Base-by-base conservation (phyloP, 1,284 basidiomycete genomes). In the Ceratobasidium sp. region DNA sequence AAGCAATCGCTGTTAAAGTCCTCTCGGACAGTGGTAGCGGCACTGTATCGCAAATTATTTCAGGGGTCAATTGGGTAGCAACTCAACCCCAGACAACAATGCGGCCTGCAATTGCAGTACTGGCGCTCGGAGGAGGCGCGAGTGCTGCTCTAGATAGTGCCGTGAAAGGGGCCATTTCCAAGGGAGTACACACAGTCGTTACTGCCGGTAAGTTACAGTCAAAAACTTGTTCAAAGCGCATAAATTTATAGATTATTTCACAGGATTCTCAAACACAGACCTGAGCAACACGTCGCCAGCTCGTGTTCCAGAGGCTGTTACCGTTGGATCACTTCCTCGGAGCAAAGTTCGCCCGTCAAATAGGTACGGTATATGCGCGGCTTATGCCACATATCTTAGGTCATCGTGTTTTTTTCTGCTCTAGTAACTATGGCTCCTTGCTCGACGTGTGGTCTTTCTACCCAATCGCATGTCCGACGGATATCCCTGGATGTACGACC, bases 1-100 rank as follows among this genome's bases (percentile, higher is more conserved):
- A 92, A 74, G 86, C 98, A 75, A 89, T 95, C 76, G 97, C 97
- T 61, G 97, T 99, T 83, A 99, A 99, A 87, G 97, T 99, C 21
- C 88, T 99, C 65, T 94, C 95, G 34, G 89, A 91, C 64, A 92
- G 95, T 78, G 97, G 97, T 55, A 92, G 90, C 74, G 97, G 97
- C 16, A 87, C 91, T 74, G 97, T 97, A 95, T 91, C 92, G 60
- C 96, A 98, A 79, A 96, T 98, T 77, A 86, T 98, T 67, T 4
- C 3, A 10, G 58, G 58, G 21, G 21, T 60, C 2, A 60, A 60
- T 18, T 60, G 39, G 36, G 21, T 60, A 1, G 39, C 12, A 3
- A 3, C 58, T 12, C 58, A 60, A 30, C 14, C 3, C 23, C 2
- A 43, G 34, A 3, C 58, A 14, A 60, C 36, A 3, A 21, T n/a